Percentiles rank a stretch among this genome's conserved stretches.
These are phyloP conservation scores for Hippophae tibetana DNA, from an alignment of 306 rosid species.

Conservation along the genomic window DNA sequence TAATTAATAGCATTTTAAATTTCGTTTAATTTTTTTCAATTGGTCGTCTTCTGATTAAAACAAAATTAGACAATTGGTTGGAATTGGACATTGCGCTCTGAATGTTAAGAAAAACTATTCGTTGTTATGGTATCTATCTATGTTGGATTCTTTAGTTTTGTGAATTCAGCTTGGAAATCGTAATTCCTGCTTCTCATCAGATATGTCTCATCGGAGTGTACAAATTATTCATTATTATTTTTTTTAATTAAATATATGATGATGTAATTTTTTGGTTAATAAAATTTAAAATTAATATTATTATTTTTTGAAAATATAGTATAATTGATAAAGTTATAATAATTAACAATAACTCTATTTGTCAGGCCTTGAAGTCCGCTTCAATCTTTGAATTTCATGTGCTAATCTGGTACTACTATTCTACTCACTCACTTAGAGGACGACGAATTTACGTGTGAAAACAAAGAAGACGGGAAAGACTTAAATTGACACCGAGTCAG, in stretches of 20 bases:
- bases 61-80: constrained; percentile 11
- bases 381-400: constrained; percentile 44
- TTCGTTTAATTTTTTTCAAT: background rate
- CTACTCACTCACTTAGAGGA: no score
- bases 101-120: constrained; percentile 21
- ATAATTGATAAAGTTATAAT: no score
- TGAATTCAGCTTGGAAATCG: constrained; percentile 39
- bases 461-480: no score
- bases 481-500: no score
- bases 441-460: no score
- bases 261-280: background rate
- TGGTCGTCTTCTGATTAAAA: background rate
- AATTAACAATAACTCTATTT: no score
- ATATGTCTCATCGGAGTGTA: constrained; percentile 40
- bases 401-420: constrained; percentile 1
- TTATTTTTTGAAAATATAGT: no score
- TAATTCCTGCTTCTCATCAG: constrained; percentile 24
- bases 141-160: constrained; percentile 34
- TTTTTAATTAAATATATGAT: no score
- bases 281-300: background rate
- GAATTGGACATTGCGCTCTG: constrained; percentile 49
- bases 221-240: constrained; percentile 2
- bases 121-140: constrained; percentile 28
- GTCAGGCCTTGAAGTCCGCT: constrained; percentile 40
- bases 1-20: no score